Evolutionary conservation across 768 basidiomycete species (phyloP).

Genomic region (Amanita pseudoporphyria): DNA sequence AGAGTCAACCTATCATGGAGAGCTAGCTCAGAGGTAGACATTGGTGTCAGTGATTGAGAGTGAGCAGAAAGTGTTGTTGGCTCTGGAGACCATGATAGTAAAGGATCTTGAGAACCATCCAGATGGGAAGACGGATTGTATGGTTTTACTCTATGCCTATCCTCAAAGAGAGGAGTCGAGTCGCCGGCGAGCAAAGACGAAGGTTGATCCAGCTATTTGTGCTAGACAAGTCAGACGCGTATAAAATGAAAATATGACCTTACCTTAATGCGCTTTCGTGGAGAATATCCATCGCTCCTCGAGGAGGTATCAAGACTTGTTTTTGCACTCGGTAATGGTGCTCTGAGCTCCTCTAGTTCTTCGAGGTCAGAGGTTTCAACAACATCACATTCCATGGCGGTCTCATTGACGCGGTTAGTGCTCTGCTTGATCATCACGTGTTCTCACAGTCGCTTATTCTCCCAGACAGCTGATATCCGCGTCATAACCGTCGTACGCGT

Average conservation of each 20-base stretch:
- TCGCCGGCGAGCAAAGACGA: slow-evolving; percentile 9
- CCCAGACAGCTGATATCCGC: too few relatives aligned
- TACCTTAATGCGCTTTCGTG: slow-evolving; percentile 30
- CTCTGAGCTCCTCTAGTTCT: slow-evolving; percentile 34
- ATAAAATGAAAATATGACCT: slow-evolving; percentile 9
- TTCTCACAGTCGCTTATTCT: too few relatives aligned
- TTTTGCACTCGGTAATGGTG: not conserved
- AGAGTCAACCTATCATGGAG: not conserved
- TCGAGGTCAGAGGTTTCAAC: slow-evolving; percentile 60
- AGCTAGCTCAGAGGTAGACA: not conserved
- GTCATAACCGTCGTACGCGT: too few relatives aligned
- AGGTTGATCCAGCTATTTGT: slow-evolving; percentile 5
- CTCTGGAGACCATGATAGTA: not conserved
- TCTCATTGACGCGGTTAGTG: too few relatives aligned
- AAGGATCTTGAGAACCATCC: slow-evolving; percentile 1
- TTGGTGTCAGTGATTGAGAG: not conserved
- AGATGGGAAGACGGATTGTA: not conserved
- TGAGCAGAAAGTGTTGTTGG: not conserved
- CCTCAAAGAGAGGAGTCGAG: not conserved
- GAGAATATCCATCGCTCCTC: slow-evolving; percentile 15
- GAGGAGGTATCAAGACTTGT: not conserved
- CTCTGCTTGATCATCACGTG: too few relatives aligned
- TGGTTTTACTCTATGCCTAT: not conserved
- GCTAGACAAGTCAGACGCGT: not conserved
- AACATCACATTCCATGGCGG: slow-evolving; percentile 28